These are phyloP conservation scores for Willaertia magna DNA, from an alignment of 208 protist genomes.

Conservation along the genomic window DNA sequence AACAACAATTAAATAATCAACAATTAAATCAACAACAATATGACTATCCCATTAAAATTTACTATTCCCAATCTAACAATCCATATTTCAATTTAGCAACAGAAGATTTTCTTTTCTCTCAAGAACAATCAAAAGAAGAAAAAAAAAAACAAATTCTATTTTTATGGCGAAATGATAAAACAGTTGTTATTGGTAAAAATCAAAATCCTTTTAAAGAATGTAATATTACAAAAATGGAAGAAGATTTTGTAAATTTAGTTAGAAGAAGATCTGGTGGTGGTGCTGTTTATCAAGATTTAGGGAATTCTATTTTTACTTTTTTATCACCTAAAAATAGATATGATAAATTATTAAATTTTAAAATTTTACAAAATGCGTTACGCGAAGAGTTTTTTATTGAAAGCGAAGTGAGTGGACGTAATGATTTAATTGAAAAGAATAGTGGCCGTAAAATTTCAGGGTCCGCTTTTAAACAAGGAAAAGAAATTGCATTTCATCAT, in stretches of 20 bases:
- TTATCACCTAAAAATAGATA: background rate
- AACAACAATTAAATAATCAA: too few relatives aligned
- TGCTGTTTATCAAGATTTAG: slow-evolving; percentile 30
- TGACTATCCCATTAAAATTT: too few relatives aligned
- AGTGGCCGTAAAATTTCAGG: slow-evolving; percentile 19
- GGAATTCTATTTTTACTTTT: slow-evolving; percentile 2
- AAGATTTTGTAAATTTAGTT: slow-evolving; percentile 19
- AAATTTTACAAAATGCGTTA: slow-evolving; percentile 5
- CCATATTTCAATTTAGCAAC: slow-evolving; percentile 15
- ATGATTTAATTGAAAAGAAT: slow-evolving; percentile 17
- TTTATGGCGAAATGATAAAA: slow-evolving; percentile 15
- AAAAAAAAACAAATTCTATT: background rate
- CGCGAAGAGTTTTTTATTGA: background rate
- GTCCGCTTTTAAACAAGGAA: slow-evolving; percentile 10
- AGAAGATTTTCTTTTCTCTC: slow-evolving; percentile 5
- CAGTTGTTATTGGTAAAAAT: slow-evolving; percentile 32
- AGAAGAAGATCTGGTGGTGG: slow-evolving; percentile 27
- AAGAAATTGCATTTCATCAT: slow-evolving; percentile 20
- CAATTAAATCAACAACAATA: too few relatives aligned
- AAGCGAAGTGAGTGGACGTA: slow-evolving; percentile 19
- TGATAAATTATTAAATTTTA: slow-evolving; percentile 14
- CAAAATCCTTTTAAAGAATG: slow-evolving; percentile 31
- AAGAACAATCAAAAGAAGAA: background rate
- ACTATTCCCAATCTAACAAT: background rate
- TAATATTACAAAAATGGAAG: slow-evolving; percentile 16